Evolutionary conservation across 2,329 filamentous ascomycete species (phyloP), one percentile per base, ranked within the genome.

Genomic region (Cladophialophora carrionii): DNA sequence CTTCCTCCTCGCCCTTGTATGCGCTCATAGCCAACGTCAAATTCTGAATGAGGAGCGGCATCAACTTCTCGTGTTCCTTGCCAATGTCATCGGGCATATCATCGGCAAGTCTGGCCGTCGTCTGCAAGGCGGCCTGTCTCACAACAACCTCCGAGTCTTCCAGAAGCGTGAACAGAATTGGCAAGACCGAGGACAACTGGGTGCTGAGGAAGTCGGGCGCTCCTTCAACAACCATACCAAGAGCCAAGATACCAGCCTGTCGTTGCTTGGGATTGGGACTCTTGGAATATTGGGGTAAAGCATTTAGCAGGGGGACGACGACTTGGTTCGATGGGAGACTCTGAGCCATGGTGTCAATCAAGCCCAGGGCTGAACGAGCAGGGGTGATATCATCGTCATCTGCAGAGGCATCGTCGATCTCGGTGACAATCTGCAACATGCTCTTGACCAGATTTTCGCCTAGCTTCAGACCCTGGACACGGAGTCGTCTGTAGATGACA

Each of bases 121-220:
- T 90, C 69, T 96, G 90, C 53, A 98, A 83, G 24, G 95, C 89
- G 57, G 94, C 92, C 76, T 92, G 90, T 66, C 95, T 88, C 64
- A 99, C 95, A 72, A 88, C 88, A 71, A 87, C 84, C 71, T 96
- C 90, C n/a, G 86, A 82, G 75, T 99, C 95, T 75, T 92, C 78
- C 46, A 99, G 86, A 8, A 98, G 85, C 73, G 87, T 88, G 64
- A 97, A 84, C 65, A 98, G 88, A 72, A 91, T 84, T 56, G 95
- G 95, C 76, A 98, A 87, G 71, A 98, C 90, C 70, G 89, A 86
- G 74, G 89, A 85, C 68, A 98, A 86, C 79, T 99, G 95, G 22
- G 93, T 96, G 69, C 91, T 92, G 74, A 98, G 92, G 79, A 98
- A 99, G 78, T 99, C 95, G 17, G 95, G 95, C 32, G 95, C 94